Evolutionary conservation across 768 basidiomycete species (phyloP).

Genomic region (Omphalotus guepiniiformis): DNA sequence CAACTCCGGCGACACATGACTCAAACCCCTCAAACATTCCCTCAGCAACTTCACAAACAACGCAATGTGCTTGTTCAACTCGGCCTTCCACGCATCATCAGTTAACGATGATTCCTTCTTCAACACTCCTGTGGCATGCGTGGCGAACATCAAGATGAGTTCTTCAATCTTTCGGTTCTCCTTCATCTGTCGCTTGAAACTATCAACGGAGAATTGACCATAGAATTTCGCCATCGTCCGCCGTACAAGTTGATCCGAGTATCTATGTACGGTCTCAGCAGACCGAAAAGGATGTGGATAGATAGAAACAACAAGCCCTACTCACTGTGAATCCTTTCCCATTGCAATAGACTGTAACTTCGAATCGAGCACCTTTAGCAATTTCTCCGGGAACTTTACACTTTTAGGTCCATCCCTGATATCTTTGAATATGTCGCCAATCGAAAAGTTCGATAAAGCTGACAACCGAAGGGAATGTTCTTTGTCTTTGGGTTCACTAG

Average conservation of each 20-base stretch:
- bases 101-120: conserved; percentile 84
- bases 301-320: no score
- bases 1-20: conserved; percentile 82
- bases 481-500: conserved; percentile 44
- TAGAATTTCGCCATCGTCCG: conserved; percentile 92
- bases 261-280: conserved; percentile 41
- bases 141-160: conserved; percentile 93
- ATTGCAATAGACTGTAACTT: conserved; percentile 90
- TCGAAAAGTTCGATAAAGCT: conserved; percentile 61
- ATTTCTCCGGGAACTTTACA: conserved; percentile 91
- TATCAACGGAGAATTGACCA: conserved; percentile 80
- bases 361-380: conserved; percentile 86
- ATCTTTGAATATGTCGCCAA: conserved; percentile 81
- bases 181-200: conserved; percentile 86
- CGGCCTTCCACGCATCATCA: conserved; percentile 88
- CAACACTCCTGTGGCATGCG: conserved; percentile 80
- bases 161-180: conserved; percentile 98
- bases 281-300: conserved; percentile 2
- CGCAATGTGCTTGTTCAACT: conserved; percentile 89
- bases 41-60: conserved; percentile 83
- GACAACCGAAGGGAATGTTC: conserved; percentile 69
- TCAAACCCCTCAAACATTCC: conserved; percentile 69
- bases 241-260: conserved; percentile 85
- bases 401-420: conserved; percentile 75
- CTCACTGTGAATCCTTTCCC: conserved; percentile 87